phyloP scores from a whole-genome alignment of 129 eudicot species.

The Silybum marianum region DNA sequence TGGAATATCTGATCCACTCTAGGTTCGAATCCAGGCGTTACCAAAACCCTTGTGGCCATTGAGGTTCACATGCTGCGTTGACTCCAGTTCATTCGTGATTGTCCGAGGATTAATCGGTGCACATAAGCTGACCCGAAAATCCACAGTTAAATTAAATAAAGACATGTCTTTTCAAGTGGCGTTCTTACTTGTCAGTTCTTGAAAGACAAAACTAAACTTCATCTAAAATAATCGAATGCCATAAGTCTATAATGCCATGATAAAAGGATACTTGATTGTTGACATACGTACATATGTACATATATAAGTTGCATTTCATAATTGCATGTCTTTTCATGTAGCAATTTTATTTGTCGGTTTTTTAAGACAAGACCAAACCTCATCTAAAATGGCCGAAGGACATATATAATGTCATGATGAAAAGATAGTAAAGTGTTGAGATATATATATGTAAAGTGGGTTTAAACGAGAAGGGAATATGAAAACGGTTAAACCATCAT shows the following conservation, averaged over 20 bases:
- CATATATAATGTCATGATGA: neutral
- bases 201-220: neutral
- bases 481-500: too few relatives aligned
- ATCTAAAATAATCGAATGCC: neutral
- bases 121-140: too few relatives aligned
- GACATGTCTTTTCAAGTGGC: neutral
- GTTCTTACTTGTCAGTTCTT: neutral
- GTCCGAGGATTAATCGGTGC: too few relatives aligned
- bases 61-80: too few relatives aligned
- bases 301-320: neutral
- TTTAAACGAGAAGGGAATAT: too few relatives aligned
- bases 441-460: too few relatives aligned
- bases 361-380: neutral
- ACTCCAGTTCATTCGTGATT: too few relatives aligned
- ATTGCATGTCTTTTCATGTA: neutral
- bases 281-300: neutral
- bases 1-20: too few relatives aligned
- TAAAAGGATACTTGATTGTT: neutral
- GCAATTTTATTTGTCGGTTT: neutral
- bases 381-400: neutral
- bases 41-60: too few relatives aligned
- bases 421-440: neutral
- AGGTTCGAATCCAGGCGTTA: too few relatives aligned
- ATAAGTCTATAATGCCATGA: neutral
- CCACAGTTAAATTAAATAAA: too few relatives aligned